phyloP scores from a whole-genome alignment of 2,329 filamentous ascomycete species.

The Cercospora berteroae region DNA sequence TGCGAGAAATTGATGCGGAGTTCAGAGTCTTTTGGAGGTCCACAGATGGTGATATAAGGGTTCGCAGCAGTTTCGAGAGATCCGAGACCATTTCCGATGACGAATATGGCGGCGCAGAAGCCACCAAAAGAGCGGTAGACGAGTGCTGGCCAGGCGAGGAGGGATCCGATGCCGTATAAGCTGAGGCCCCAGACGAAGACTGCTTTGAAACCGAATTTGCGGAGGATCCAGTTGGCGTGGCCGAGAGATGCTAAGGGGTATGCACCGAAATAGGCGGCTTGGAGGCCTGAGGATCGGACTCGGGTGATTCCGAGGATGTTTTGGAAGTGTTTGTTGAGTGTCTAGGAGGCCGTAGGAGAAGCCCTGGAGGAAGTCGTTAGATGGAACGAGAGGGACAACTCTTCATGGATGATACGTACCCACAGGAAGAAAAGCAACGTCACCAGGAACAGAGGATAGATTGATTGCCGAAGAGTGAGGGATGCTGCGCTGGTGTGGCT shows the following conservation, averaged over 20 bases:
- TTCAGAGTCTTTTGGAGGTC: background rate
- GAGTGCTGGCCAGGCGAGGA: background rate
- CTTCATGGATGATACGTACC: background rate
- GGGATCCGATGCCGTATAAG: background rate
- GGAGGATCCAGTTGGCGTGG: background rate
- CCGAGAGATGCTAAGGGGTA: background rate
- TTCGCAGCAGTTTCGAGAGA: background rate
- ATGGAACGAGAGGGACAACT: background rate
- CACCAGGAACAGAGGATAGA: background rate
- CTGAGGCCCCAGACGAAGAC: background rate
- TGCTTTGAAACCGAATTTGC: background rate
- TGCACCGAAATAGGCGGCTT: background rate
- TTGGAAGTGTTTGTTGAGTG: background rate
- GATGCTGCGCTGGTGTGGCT: background rate
- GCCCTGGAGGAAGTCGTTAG: background rate
- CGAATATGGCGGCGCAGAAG: background rate
- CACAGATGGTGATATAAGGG: background rate
- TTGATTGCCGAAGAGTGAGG: background rate
- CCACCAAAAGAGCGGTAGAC: background rate
- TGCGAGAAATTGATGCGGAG: background rate
- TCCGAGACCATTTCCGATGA: background rate
- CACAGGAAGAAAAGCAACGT: background rate
- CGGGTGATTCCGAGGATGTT: background rate
- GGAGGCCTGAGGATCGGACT: background rate
- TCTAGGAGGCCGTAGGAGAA: background rate